Evolutionary conservation across 495 filamentous ascomycete species (phyloP), one percentile per base, ranked within the genome.

Genomic region (Penicilliopsis zonata): DNA sequence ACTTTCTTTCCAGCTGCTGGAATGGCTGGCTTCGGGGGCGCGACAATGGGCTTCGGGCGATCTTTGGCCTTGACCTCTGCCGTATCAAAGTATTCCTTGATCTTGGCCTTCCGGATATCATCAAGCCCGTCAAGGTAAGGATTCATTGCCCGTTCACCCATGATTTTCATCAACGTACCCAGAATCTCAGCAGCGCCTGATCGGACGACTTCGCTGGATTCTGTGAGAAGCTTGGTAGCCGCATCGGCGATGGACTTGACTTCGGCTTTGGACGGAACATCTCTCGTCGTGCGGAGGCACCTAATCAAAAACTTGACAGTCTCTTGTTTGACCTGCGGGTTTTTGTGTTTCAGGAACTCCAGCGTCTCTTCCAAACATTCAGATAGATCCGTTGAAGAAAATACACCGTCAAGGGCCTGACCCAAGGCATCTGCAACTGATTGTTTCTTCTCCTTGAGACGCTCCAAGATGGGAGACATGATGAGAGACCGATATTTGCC

Each of bases 31-130:
- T 72, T 72, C 16, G 70, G 76, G 7, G 85, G 80, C 22, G 74
- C 70, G 29, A 77, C 59, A 24, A 72, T 74, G 10, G 85, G 74
- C 54, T 95, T 95, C 4, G 92, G 90, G 45, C 93, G 90, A 40
- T 92, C 88, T 51, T 96, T 96, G 24, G 92, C 90, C 53, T 88
- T 94, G 30, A 99, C 92, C 47, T 94, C 80, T 2, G 92, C 92
- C 1, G 74, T 74, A 18, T 94, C 87, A 47, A 75, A 87, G 55
- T 76, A 95, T 50, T 96, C 92, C 58, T 94, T 95, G 50, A 95
- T 81, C 59, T 95, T 99, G 14, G 72, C 80, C 61, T 94, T 96
- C 34, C 86, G 72, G 35, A 96, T 94, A 15, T 99, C 90, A 47
- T 99, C 92, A 10, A 99, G 61, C 1, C 84, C 86, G 40, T 96